Evolutionary conservation across 139 green algal genomes (phyloP), one percentile per base, ranked within the genome.

Genomic region (Haematococcus lacustris): DNA sequence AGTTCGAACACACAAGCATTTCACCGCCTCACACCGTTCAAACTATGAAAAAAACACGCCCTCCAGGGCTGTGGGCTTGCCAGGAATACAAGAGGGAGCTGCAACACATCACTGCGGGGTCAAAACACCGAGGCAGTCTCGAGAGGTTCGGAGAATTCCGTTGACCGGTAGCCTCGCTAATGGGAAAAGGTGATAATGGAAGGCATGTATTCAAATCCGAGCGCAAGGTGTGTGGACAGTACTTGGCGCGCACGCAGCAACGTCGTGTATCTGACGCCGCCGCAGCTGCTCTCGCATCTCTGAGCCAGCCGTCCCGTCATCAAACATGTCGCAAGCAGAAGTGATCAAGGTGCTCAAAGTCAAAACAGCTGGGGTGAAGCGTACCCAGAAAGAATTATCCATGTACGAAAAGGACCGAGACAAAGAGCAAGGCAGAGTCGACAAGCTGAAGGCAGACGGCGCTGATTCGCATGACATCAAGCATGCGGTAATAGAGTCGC

Each of bases 361-460:
- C 53, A 94, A 94, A 73, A 92, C 87, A 9, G 83, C 62, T 5
- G 88, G 74, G 34, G 68, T 94, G 0, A 89, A 85, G 53, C 77
- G 91, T n/a, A 75, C 93, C 35, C 70, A 82, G 28, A 97, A 97
- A 65, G 92, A 97, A 80, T 62, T 94, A 23, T 62, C 40, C 0
- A 87, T 92, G 72, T 97, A 97, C 74, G 71, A 82, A 25, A 82
- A 90, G 51, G 92, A 97, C 66, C 60, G 83, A 37, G 75, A 90
- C 9, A 79, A 78, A 38, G 89, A 97, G 80, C 66, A 84, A 40
- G 73, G 73, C 1, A 81, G 80, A 17, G 86, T 96, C n/a, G 82
- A 91, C 13, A 82, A 82, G 47, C 85, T 97, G 77, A 89, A 87
- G 59, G 80, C 82, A 3, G 78, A 82, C 0, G 80, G 71, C 7